Percentiles rank a stretch among this genome's conserved stretches.
Conservation (phyloP, 2,329 filamentous ascomycete genomes). For the Corniculantispora saksenae region DNA sequence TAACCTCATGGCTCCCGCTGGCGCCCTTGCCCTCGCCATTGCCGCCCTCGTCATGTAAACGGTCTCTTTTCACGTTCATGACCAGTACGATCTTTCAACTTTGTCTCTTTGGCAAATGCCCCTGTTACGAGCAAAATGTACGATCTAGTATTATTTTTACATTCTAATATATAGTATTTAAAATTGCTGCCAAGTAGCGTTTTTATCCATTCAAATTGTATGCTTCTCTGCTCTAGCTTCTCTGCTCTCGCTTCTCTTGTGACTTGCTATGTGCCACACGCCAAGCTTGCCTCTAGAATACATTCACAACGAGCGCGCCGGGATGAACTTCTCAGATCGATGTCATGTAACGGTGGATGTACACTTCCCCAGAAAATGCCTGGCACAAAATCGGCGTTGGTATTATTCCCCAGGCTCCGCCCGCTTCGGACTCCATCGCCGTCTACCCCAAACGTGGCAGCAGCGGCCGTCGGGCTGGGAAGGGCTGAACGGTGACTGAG, state of each 20-base stretch:
- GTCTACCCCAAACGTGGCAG: not conserved
- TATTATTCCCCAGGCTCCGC: not conserved
- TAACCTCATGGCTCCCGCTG: constrained; percentile 15
- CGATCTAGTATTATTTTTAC: constrained; percentile 9
- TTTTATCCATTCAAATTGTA: not conserved
- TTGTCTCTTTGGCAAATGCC: not conserved
- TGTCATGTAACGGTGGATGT: not conserved
- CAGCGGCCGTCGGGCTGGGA: not conserved
- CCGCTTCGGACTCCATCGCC: not conserved
- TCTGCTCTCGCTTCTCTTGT: too few relatives aligned
- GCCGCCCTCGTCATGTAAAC: constrained; percentile 17
- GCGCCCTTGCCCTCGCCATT: constrained; percentile 16
- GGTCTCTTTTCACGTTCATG: not conserved
- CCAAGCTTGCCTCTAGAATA: too few relatives aligned
- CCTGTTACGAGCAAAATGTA: constrained; percentile 14
- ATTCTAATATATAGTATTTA: constrained; percentile 14
- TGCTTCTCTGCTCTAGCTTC: too few relatives aligned
- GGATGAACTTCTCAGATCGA: not conserved
- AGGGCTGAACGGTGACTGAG: not conserved
- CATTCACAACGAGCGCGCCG: not conserved
- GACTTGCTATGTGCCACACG: too few relatives aligned
- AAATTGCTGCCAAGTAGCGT: not conserved
- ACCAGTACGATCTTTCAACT: not conserved
- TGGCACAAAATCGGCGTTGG: not conserved
- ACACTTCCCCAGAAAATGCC: not conserved